A percentile compares a stretch with the other conserved stretches of the same genome.
Conservation (phyloP, 352 stramenopile species). For the Discostella stelligera region DNA sequence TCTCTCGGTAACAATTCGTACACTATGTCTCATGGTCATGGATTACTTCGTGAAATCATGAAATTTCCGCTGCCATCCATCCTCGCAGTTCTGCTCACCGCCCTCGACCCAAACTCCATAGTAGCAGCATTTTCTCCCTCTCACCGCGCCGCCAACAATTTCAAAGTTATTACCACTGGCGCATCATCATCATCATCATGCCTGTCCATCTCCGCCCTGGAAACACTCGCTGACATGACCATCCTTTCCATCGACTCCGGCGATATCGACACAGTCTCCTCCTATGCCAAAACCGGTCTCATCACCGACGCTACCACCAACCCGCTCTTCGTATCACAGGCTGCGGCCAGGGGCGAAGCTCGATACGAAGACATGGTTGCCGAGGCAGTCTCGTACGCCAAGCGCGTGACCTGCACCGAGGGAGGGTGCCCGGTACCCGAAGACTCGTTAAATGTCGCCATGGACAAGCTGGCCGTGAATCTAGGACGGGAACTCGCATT, state of each 20-base stretch:
- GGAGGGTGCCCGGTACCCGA: conserved; percentile 48
- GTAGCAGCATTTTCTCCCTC: conserved; percentile 7
- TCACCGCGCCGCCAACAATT: not conserved
- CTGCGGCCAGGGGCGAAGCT: conserved; percentile 65
- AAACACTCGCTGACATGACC: conserved; percentile 68
- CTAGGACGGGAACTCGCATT: conserved; percentile 96
- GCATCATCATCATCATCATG: not conserved
- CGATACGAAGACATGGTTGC: conserved; percentile 70
- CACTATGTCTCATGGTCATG: too few relatives aligned
- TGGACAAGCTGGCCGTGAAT: conserved; percentile 98
- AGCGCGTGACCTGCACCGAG: conserved; percentile 43
- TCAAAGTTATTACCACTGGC: not conserved
- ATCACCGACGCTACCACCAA: conserved; percentile 83
- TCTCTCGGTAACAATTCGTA: too few relatives aligned
- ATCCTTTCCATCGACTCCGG: conserved; percentile 78
- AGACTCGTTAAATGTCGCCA: conserved; percentile 86
- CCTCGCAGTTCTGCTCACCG: not conserved
- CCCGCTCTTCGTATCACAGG: conserved; percentile 79
- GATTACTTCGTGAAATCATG: too few relatives aligned
- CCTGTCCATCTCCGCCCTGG: conserved; percentile 42
- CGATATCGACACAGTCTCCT: conserved; percentile 70
- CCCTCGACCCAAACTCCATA: not conserved
- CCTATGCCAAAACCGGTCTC: conserved; percentile 65
- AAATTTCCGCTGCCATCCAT: conserved; percentile 13
- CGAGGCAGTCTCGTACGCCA: conserved; percentile 70